These are phyloP conservation scores for Alternaria atra DNA, from an alignment of 2,329 filamentous ascomycete genomes.

Conservation along the genomic window DNA sequence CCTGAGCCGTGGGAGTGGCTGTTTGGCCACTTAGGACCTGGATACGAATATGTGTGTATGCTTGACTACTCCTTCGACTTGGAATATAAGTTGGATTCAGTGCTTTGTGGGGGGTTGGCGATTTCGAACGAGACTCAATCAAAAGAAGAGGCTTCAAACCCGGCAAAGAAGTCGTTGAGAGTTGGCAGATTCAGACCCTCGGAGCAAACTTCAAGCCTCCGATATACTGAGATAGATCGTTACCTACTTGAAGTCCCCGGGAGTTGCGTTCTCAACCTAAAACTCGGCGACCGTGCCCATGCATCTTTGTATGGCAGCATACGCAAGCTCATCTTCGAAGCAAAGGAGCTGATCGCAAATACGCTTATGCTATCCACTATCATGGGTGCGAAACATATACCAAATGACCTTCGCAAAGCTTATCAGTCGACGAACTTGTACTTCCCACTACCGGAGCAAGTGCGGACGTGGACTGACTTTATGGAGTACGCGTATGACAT, in stretches of 20 bases:
- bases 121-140: neutral
- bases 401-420: constrained; percentile 1
- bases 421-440: neutral
- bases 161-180: neutral
- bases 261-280: neutral
- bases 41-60: constrained; percentile 18
- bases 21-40: constrained; percentile 9
- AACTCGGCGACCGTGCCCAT: neutral
- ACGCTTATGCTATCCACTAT: neutral
- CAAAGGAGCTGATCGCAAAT: constrained; percentile 3
- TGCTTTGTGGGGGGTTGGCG: neutral
- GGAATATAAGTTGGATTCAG: neutral
- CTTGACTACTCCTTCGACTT: constrained; percentile 7
- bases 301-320: neutral
- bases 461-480: neutral
- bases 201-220: neutral
- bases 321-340: constrained; percentile 8
- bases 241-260: constrained; percentile 8
- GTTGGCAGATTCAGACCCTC: neutral
- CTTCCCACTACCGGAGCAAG: constrained; percentile 4
- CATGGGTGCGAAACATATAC: constrained; percentile 15
- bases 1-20: constrained; percentile 13
- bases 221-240: constrained; percentile 9
- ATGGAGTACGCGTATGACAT: neutral
- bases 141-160: neutral